A percentile compares a stretch with the other conserved stretches of the same genome.
These are phyloP conservation scores for Beauveria caledonica DNA, from an alignment of 2,329 filamentous ascomycete genomes.

Conservation along the genomic window DNA sequence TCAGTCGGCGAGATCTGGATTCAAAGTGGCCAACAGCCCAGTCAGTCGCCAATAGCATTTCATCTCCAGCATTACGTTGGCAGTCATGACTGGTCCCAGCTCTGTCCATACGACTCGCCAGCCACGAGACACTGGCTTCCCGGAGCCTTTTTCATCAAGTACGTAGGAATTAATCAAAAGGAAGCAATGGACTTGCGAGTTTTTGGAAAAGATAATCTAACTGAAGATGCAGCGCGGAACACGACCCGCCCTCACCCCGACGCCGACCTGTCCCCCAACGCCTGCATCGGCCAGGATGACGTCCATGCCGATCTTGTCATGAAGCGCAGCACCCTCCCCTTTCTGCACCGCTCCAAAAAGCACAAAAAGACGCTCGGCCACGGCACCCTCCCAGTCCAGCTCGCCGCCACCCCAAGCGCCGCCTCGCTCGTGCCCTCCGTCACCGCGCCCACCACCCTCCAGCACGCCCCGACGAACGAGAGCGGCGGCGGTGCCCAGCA, in stretches of 20 bases:
- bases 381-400: constrained; percentile 32
- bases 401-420: constrained; percentile 23
- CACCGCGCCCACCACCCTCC: constrained; percentile 16
- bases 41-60: not conserved
- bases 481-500: constrained; percentile 17
- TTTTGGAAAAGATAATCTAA: not conserved
- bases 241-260: constrained; percentile 56
- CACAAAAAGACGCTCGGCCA: constrained; percentile 39
- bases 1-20: not conserved
- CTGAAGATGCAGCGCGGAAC: constrained; percentile 36
- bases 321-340: constrained; percentile 34
- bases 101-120: constrained; percentile 11
- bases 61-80: not conserved
- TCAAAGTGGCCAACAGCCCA: not conserved
- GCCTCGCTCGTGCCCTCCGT: constrained; percentile 23
- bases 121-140: constrained; percentile 42
- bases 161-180: not conserved
- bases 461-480: not conserved
- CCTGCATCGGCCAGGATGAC: constrained; percentile 48
- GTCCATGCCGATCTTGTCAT: constrained; percentile 35
- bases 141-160: constrained; percentile 42
- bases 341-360: constrained; percentile 31
- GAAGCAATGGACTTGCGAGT: not conserved
- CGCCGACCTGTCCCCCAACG: constrained; percentile 48
- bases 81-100: not conserved